phyloP scores from a whole-genome alignment of 352 stramenopile species.

The Phytophthora syringae region DNA sequence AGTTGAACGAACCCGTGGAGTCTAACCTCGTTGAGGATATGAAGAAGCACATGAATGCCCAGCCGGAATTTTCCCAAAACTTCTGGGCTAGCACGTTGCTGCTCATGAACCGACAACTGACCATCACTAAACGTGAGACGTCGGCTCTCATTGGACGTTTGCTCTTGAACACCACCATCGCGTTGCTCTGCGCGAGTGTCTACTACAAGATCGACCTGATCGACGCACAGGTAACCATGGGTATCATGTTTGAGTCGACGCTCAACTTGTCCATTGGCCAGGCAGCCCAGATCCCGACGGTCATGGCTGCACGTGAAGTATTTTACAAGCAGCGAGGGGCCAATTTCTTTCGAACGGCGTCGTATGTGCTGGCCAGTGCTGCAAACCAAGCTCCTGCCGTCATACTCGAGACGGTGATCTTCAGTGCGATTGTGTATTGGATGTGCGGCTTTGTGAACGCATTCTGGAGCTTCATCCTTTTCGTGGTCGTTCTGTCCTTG shows the following conservation, averaged over 20 bases:
- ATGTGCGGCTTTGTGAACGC: conserved; percentile 51
- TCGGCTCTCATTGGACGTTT: conserved; percentile 22
- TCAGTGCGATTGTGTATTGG: conserved; percentile 72
- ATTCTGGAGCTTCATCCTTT: conserved; percentile 9
- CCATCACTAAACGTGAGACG: conserved; percentile 20
- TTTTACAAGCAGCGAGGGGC: too few relatives aligned
- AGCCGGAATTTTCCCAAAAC: conserved; percentile 28
- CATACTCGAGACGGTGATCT: conserved; percentile 62
- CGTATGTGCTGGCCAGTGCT: conserved; percentile 50
- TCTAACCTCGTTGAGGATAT: neutral
- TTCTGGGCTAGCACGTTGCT: conserved; percentile 17
- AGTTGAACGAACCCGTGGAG: neutral
- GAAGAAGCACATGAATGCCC: neutral
- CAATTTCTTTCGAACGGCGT: too few relatives aligned
- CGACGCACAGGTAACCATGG: conserved; percentile 31
- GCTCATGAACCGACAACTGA: conserved; percentile 28
- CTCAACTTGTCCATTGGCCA: conserved; percentile 69
- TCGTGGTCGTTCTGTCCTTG: conserved; percentile 54
- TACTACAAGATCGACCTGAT: conserved; percentile 30
- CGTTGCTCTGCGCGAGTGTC: conserved; percentile 23
- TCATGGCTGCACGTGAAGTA: too few relatives aligned
- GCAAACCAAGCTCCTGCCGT: conserved; percentile 27
- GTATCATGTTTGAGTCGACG: conserved; percentile 68
- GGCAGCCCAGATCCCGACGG: conserved; percentile 62
- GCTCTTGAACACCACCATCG: conserved; percentile 28